These are phyloP conservation scores for Rhypophila decipiens DNA, from an alignment of 495 filamentous ascomycete genomes.

Conservation along the genomic window DNA sequence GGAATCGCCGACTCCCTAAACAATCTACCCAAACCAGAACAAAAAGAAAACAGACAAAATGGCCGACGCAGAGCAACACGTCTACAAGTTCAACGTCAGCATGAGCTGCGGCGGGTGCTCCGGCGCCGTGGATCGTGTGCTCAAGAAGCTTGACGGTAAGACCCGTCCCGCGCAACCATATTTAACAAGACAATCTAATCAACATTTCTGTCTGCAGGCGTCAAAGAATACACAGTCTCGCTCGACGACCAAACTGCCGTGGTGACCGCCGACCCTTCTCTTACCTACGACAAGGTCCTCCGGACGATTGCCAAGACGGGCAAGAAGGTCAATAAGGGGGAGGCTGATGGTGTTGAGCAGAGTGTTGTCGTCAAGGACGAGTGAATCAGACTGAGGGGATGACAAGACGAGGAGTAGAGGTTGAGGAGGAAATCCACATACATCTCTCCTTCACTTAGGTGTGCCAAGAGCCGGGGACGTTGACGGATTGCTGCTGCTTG, in stretches of 20 bases:
- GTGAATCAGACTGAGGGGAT: neutral
- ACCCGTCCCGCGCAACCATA: conserved; percentile 1
- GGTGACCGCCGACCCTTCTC: conserved; percentile 55
- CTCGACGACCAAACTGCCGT: conserved; percentile 76
- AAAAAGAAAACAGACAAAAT: too few species aligned
- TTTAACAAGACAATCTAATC: too few species aligned
- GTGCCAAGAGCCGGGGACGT: too few species aligned
- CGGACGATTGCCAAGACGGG: conserved; percentile 91
- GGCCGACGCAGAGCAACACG: conserved; percentile 26
- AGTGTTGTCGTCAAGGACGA: conserved; percentile 38
- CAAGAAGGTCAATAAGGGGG: conserved; percentile 74
- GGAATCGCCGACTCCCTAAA: too few species aligned
- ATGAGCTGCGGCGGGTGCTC: conserved; percentile 64
- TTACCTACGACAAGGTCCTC: conserved; percentile 75
- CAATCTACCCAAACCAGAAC: conserved; percentile 6
- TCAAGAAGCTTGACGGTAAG: conserved; percentile 87
- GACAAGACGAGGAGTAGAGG: neutral
- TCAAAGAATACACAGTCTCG: conserved; percentile 79
- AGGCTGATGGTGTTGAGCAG: conserved; percentile 49
- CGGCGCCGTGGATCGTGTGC: conserved; percentile 70
- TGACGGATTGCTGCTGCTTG: too few species aligned
- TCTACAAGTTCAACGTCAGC: conserved; percentile 61
- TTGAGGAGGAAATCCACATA: neutral
- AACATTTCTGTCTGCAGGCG: conserved; percentile 46
- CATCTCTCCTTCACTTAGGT: too few species aligned